A percentile compares a stretch with the other conserved stretches of the same genome.
phyloP scores from a whole-genome alignment of 306 rosid species.

The apple (Malus domestica) region DNA sequence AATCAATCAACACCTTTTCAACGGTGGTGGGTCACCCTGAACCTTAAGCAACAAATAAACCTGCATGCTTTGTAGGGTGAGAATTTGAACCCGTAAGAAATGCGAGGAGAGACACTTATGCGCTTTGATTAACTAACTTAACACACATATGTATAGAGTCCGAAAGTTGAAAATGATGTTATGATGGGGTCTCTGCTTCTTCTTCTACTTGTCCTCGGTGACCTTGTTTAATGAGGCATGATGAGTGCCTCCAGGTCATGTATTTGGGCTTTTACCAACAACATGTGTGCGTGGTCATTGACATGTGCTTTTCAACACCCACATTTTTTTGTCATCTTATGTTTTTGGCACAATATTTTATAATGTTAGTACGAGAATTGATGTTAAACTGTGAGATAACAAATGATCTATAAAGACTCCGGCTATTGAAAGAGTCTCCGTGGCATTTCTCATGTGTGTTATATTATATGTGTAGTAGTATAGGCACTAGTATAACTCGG shows the following conservation, averaged over 20 bases:
- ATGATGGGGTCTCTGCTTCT: neutral
- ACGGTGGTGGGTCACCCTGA: neutral
- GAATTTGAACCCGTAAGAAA: too few species aligned
- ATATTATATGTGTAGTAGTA: neutral
- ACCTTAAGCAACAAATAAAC: too few species aligned
- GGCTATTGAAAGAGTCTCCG: too few species aligned
- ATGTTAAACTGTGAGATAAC: too few species aligned
- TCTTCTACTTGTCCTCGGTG: neutral
- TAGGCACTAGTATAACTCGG: neutral
- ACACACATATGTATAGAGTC: too few species aligned
- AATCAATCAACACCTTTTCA: neutral
- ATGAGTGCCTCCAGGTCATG: slow-evolving; percentile 12
- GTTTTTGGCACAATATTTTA: rapidly evolving
- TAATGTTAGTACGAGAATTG: rapidly evolving
- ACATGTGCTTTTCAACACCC: neutral
- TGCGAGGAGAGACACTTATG: too few species aligned
- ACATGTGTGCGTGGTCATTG: neutral
- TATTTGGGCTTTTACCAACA: neutral
- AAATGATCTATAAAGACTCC: too few species aligned
- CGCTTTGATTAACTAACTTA: too few species aligned
- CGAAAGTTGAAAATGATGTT: neutral
- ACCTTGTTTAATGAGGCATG: neutral
- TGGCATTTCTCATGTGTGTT: neutral
- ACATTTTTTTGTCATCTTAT: rapidly evolving
- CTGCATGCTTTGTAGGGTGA: too few species aligned